Percentiles rank a stretch among this genome's conserved stretches.
phyloP scores from a whole-genome alignment of 1,284 basidiomycete species.

The Polyporus tsugae region DNA sequence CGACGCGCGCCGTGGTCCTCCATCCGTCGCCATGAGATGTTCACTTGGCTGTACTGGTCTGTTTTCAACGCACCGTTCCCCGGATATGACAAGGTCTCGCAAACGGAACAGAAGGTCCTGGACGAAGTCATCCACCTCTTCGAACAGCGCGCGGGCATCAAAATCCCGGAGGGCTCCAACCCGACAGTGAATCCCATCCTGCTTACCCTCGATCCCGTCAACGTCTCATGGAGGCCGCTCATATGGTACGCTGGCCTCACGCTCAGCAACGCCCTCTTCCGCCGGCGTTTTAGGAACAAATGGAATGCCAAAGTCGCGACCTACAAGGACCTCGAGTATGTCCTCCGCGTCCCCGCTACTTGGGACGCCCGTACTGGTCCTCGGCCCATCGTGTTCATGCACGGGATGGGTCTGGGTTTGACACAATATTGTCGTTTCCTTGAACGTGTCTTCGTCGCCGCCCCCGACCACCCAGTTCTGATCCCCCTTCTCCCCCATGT shows the following conservation, averaged over 20 bases:
- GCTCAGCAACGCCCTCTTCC: slow-evolving; percentile 59
- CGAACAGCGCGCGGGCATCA: slow-evolving; percentile 77
- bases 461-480: slow-evolving; percentile 78
- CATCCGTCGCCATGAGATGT: slow-evolving; percentile 71
- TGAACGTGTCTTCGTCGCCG: slow-evolving; percentile 55
- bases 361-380: slow-evolving; percentile 67
- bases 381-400: slow-evolving; percentile 84
- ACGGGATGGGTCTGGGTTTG: slow-evolving; percentile 87
- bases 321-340: slow-evolving; percentile 76
- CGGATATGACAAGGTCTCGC: slow-evolving; percentile 53
- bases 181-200: slow-evolving; percentile 66
- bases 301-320: slow-evolving; percentile 58
- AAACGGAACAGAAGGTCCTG: slow-evolving; percentile 57
- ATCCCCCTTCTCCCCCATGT: slow-evolving; percentile 87
- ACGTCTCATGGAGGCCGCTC: slow-evolving; percentile 75
- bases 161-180: slow-evolving; percentile 70
- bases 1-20: slow-evolving; percentile 77
- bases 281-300: slow-evolving; percentile 52
- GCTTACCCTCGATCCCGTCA: slow-evolving; percentile 83
- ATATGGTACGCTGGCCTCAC: slow-evolving; percentile 74
- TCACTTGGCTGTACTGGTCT: slow-evolving; percentile 87
- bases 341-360: slow-evolving; percentile 71
- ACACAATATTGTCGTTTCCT: slow-evolving; percentile 69
- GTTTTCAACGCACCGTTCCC: slow-evolving; percentile 76
- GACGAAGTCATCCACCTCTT: slow-evolving; percentile 68